phyloP scores from a whole-genome alignment of 768 basidiomycete genomes.

The Panaeolus cyanescens region DNA sequence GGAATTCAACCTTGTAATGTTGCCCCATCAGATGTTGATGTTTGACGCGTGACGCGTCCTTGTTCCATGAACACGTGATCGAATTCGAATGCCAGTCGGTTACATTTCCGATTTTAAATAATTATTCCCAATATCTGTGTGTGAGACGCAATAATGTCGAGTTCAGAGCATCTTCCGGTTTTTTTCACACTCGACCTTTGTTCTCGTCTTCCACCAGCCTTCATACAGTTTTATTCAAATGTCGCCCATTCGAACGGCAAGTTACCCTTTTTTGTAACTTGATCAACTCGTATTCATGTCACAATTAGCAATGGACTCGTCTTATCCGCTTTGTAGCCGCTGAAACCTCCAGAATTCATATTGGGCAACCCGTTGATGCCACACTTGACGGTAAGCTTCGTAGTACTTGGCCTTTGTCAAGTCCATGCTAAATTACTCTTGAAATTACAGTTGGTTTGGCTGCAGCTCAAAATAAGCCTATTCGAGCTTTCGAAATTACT shows the following conservation, averaged over 20 bases:
- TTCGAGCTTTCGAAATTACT: slow-evolving; percentile 72
- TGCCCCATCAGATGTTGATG: background rate
- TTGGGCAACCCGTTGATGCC: slow-evolving; percentile 75
- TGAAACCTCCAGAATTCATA: slow-evolving; percentile 73
- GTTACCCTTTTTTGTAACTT: slow-evolving; percentile 16
- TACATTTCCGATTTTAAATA: background rate
- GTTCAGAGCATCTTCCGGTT: background rate
- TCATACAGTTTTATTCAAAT: too few species aligned
- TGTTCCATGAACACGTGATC: background rate
- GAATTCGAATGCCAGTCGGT: background rate
- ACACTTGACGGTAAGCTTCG: slow-evolving; percentile 55
- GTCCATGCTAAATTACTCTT: background rate
- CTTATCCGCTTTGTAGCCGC: slow-evolving; percentile 81
- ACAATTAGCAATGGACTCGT: slow-evolving; percentile 68
- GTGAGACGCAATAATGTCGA: slow-evolving; percentile 1
- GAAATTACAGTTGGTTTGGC: slow-evolving; percentile 56
- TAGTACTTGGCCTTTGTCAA: background rate
- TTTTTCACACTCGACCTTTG: background rate
- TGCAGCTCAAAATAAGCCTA: slow-evolving; percentile 48
- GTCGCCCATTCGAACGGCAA: slow-evolving; percentile 61
- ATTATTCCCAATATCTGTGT: background rate
- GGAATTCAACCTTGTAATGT: background rate
- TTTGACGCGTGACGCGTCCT: background rate
- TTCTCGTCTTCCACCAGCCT: background rate
- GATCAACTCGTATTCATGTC: background rate